These are phyloP conservation scores for Boletellus sp. DNA, from an alignment of 768 basidiomycete species.

Conservation along the genomic window DNA sequence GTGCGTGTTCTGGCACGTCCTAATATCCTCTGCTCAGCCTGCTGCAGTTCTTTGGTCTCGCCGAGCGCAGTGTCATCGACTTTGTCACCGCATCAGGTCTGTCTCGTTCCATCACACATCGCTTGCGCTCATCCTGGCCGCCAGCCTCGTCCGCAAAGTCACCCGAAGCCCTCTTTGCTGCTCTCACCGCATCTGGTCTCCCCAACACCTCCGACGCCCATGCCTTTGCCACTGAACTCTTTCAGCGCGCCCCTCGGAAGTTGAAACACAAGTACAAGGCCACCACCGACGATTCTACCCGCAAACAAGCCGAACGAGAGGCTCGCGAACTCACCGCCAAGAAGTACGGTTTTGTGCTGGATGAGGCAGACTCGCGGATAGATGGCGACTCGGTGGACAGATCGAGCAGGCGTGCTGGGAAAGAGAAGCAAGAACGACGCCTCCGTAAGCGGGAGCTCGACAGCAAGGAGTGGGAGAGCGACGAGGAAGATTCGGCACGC, in stretches of 20 bases:
- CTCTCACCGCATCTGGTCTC: slow-evolving; percentile 73
- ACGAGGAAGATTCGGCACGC: slow-evolving; percentile 74
- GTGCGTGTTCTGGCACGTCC: slow-evolving; percentile 37
- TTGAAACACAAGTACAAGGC: slow-evolving; percentile 60
- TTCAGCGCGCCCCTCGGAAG: slow-evolving; percentile 72
- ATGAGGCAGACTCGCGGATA: slow-evolving; percentile 65
- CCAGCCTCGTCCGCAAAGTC: slow-evolving; percentile 78
- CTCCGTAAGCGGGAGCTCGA: slow-evolving; percentile 80
- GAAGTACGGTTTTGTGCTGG: slow-evolving; percentile 79
- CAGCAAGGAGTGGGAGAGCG: slow-evolving; percentile 85
- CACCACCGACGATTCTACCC: slow-evolving; percentile 38
- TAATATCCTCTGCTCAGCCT: not conserved
- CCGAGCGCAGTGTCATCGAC: slow-evolving; percentile 80
- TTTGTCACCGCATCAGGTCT: slow-evolving; percentile 83
- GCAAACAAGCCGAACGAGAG: slow-evolving; percentile 73
- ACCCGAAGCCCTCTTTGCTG: slow-evolving; percentile 70
- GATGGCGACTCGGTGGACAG: slow-evolving; percentile 36
- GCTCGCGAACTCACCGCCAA: slow-evolving; percentile 64
- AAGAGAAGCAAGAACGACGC: slow-evolving; percentile 59
- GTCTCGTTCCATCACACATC: slow-evolving; percentile 13
- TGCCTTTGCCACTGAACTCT: slow-evolving; percentile 75
- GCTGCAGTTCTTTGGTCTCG: slow-evolving; percentile 72
- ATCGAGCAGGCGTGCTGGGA: slow-evolving; percentile 25
- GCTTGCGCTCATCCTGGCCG: not conserved
- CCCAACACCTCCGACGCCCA: slow-evolving; percentile 79